Evolutionary conservation across 345 rosid species (phyloP).

Genomic region (Combretum micranthum): DNA sequence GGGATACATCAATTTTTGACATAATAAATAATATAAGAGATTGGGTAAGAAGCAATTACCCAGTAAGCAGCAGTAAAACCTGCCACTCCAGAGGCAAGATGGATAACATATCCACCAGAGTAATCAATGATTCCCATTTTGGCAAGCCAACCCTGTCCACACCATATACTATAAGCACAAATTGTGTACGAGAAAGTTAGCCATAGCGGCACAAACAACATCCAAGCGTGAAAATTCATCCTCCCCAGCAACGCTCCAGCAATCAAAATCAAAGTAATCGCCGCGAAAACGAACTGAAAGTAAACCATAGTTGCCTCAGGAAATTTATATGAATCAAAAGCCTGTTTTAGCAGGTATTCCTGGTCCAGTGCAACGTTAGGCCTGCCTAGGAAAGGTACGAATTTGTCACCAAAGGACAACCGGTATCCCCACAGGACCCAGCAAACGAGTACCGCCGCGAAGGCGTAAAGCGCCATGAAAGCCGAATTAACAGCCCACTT

Average conservation of each 20-base stretch:
- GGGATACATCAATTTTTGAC: too few species aligned
- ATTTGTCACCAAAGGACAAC: conserved; percentile 44
- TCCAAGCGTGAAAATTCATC: conserved; percentile 52
- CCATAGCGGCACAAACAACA: conserved; percentile 47
- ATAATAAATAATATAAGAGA: too few species aligned
- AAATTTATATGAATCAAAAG: conserved; percentile 29
- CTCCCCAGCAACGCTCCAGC: conserved; percentile 38
- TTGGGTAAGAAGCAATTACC: conserved; percentile 1
- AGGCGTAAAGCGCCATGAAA: conserved; percentile 50
- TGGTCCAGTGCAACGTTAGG: conserved; percentile 31
- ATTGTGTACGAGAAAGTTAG: conserved; percentile 31
- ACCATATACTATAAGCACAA: conserved; percentile 38
- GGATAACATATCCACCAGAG: conserved; percentile 26
- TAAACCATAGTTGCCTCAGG: conserved; percentile 45
- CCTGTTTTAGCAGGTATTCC: conserved; percentile 22
- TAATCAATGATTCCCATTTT: conserved; percentile 45
- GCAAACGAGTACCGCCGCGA: conserved; percentile 32
- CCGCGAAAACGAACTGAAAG: conserved; percentile 35
- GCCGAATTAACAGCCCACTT: conserved; percentile 55
- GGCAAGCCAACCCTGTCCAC: conserved; percentile 40
- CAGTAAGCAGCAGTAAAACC: conserved; percentile 15
- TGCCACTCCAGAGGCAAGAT: conserved; percentile 17
- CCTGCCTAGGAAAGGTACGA: conserved; percentile 28
- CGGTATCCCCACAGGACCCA: conserved; percentile 49
- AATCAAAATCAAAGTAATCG: conserved; percentile 38